Base-by-base conservation (phyloP, 352 stramenopile species). In the Globisporangium parvum region DNA sequence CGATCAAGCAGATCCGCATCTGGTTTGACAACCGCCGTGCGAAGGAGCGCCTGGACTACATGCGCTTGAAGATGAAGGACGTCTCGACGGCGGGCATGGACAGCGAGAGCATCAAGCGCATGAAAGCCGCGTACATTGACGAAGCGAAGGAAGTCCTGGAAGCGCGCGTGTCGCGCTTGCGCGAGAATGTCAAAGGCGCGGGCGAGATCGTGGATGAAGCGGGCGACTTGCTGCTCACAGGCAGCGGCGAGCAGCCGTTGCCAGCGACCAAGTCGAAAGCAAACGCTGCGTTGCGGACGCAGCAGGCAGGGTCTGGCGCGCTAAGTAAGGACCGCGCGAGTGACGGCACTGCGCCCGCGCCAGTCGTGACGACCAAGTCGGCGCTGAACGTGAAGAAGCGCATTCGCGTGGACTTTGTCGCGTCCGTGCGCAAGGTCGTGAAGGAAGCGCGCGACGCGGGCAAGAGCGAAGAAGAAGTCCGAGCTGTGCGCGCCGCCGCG, bases 11-110 rank as follows among this genome's bases (percentile, higher is more conserved):
- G 59, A 94, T 92, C 23, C 84, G 81, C 45, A 92, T 94, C 56
- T 92, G 81, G 84, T 94, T 94, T 63, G 84, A 94, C 57, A 94
- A 94, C 55, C 78, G 84, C 2, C 79, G 84, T 18, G 84, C 84
- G 2, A 94, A 94, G 50, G 84, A 94, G 51, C 77, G 81, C 3
- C 59, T 94, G 15, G 84, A 94, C 55, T 94, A 94, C 67, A 94
- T 94, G 84, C 81, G 84, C 35, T 50, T 94, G 41, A 92, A 94
- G 68, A 94, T 94, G 84, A 94, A 94, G 58, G 78, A 92, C 31
- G 85, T 92, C 53, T 90, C 83, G 31, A 92, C 80, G 10, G 75
- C 81, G 5, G 77, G 88, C 23, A 88, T 94, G 76, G 84, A 94
- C 53, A 76, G 73, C 1, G 84, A 94, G 24, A 86, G 76, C 57